phyloP scores from a whole-genome alignment of 371 early-diverging fungal species.

The Smittium culicis region DNA sequence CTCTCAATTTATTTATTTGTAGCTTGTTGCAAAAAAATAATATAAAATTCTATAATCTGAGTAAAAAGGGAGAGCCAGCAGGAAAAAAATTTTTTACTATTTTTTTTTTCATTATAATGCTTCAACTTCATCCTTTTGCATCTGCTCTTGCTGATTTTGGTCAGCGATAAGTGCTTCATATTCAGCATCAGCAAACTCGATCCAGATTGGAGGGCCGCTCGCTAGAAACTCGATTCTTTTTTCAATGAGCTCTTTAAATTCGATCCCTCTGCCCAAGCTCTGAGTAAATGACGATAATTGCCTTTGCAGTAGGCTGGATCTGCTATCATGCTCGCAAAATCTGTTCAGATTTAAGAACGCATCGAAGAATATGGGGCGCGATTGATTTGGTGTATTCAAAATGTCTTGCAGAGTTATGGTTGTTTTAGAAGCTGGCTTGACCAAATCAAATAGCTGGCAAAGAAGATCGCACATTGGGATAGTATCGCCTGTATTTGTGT shows the following conservation, averaged over 20 bases:
- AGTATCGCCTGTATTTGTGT: constrained; percentile 38
- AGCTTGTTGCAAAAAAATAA: too few relatives aligned
- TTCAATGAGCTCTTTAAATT: constrained; percentile 27
- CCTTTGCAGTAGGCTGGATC: constrained; percentile 27
- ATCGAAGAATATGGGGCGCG: constrained; percentile 45
- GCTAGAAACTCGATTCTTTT: constrained; percentile 29
- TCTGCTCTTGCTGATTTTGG: constrained; percentile 17
- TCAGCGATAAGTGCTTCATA: constrained; percentile 30
- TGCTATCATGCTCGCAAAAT: constrained; percentile 35
- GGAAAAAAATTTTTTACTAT: too few relatives aligned
- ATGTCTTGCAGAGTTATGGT: constrained; percentile 49
- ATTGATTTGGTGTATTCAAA: constrained; percentile 28
- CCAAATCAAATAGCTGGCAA: constrained; percentile 57
- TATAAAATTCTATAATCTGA: too few relatives aligned
- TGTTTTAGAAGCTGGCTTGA: constrained; percentile 38
- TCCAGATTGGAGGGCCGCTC: constrained; percentile 27
- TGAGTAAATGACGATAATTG: constrained; percentile 28
- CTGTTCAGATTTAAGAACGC: constrained; percentile 56
- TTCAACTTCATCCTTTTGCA: neutral
- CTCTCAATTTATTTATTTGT: too few relatives aligned
- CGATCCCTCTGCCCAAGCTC: constrained; percentile 20
- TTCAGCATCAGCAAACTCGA: constrained; percentile 32
- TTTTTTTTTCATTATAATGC: too few relatives aligned
- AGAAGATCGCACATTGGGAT: constrained; percentile 53
- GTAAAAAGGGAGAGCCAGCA: too few relatives aligned